Evolutionary conservation across 352 stramenopile species (phyloP).

Genomic region (Globisporangium alternatum): DNA sequence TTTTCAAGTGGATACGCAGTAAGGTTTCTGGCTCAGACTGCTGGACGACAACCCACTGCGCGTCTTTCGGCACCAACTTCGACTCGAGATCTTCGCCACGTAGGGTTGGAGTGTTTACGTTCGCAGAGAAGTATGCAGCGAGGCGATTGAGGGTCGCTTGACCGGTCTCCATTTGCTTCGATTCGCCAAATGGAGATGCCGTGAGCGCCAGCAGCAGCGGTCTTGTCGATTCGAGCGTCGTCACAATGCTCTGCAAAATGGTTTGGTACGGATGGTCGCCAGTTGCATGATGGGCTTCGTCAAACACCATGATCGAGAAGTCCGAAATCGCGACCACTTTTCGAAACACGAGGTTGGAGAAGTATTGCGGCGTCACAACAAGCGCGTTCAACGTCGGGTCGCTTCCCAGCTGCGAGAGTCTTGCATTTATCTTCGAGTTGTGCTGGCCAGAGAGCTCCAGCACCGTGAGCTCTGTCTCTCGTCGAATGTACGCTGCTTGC

Average conservation of each 20-base stretch:
- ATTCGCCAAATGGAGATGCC: conserved; percentile 70
- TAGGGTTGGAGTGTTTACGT: conserved; percentile 64
- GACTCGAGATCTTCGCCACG: conserved; percentile 36
- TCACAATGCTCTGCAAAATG: conserved; percentile 41
- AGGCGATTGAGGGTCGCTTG: conserved; percentile 39
- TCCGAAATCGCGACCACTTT: conserved; percentile 36
- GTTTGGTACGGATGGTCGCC: conserved; percentile 60
- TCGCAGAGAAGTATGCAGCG: conserved; percentile 40
- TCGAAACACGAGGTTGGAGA: conserved; percentile 55
- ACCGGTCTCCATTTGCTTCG: conserved; percentile 31
- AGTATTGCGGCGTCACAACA: conserved; percentile 69
- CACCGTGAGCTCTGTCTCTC: conserved; percentile 58
- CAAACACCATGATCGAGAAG: conserved; percentile 75
- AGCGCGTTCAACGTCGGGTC: conserved; percentile 38
- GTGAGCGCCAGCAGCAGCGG: conserved; percentile 66
- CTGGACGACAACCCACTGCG: conserved; percentile 52
- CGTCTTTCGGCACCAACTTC: conserved; percentile 54
- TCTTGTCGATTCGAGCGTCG: conserved; percentile 20
- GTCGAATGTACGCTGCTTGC: conserved; percentile 64
- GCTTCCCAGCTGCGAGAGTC: conserved; percentile 15
- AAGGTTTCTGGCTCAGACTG: conserved; percentile 30
- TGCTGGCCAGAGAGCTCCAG: conserved; percentile 59
- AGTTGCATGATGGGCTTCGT: conserved; percentile 77
- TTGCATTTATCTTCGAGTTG: conserved; percentile 12
- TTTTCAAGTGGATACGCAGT: conserved; percentile 40